Evolutionary conservation across 306 rosid genomes (phyloP).

Genomic region (Leucaena leucocephala): DNA sequence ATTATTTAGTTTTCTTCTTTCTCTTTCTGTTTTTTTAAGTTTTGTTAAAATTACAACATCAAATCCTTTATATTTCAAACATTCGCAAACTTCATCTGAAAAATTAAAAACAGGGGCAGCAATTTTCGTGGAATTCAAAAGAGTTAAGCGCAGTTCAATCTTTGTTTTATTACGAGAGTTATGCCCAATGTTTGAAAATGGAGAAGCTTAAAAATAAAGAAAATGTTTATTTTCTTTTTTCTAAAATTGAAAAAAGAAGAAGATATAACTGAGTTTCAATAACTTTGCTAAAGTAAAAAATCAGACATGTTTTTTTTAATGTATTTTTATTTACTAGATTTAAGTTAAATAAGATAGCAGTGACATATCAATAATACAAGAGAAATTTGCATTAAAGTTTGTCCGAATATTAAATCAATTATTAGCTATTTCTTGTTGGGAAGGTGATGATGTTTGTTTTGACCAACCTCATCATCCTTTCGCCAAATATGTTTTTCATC

Average conservation of each 20-base stretch:
- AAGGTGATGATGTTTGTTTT: background rate
- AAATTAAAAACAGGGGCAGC: too few species aligned
- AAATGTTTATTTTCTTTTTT: background rate
- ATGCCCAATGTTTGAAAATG: background rate
- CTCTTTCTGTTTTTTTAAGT: too few species aligned
- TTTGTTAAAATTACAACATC: too few species aligned
- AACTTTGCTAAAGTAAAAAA: background rate
- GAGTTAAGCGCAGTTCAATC: background rate
- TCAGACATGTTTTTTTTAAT: background rate
- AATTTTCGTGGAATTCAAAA: background rate
- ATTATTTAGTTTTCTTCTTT: too few species aligned
- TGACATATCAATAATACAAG: background rate
- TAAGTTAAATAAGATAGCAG: background rate
- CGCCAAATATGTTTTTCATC: background rate
- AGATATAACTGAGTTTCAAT: background rate
- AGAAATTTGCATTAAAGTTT: background rate
- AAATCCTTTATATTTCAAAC: too few species aligned
- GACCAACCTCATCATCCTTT: slow-evolving; percentile 13
- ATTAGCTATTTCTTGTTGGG: background rate
- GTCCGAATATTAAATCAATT: background rate
- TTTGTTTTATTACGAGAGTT: background rate
- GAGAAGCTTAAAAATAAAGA: background rate
- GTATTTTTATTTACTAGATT: background rate
- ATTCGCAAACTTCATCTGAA: too few species aligned
- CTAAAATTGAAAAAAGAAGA: background rate